A percentile compares a stretch with the other conserved stretches of the same genome.
These are phyloP conservation scores for Xylaria sp. DNA, from an alignment of 2,329 filamentous ascomycete species.

Conservation along the genomic window DNA sequence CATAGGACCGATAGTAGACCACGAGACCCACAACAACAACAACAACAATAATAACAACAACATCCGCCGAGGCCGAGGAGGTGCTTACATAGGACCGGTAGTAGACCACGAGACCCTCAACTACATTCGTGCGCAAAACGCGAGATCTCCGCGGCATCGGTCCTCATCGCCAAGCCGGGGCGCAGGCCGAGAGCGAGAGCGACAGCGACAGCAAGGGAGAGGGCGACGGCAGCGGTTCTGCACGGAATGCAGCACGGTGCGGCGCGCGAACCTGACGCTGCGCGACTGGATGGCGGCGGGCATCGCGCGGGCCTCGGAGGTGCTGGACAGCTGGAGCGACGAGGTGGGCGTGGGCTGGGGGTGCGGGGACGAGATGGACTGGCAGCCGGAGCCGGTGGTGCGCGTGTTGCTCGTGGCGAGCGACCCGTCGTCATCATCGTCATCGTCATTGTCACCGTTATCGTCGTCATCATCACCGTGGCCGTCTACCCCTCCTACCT, in stretches of 20 bases:
- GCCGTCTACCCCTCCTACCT: neutral
- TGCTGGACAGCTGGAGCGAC: conserved; percentile 41
- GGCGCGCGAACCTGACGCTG: conserved; percentile 44
- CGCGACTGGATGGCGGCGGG: conserved; percentile 37
- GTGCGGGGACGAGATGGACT: conserved; percentile 48
- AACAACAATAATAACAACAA: no score
- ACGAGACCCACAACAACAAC: no score
- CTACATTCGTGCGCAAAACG: no score
- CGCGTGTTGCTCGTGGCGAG: conserved; percentile 41
- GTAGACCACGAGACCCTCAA: no score
- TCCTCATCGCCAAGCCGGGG: neutral
- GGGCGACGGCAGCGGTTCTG: conserved; percentile 35
- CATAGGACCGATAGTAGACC: no score
- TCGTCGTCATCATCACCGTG: neutral
- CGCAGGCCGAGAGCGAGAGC: no score
- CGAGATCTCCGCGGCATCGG: neutral
- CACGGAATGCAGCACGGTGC: conserved; percentile 45
- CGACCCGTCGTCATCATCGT: no score
- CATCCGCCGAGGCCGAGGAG: no score
- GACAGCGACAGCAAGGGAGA: neutral
- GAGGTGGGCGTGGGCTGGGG: conserved; percentile 43
- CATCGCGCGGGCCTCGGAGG: conserved; percentile 22
- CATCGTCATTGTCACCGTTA: no score
- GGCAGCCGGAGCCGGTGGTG: conserved; percentile 48
- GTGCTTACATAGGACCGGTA: no score